phyloP scores from a whole-genome alignment of 495 filamentous ascomycete species.

The Penicillium pancosmium region DNA sequence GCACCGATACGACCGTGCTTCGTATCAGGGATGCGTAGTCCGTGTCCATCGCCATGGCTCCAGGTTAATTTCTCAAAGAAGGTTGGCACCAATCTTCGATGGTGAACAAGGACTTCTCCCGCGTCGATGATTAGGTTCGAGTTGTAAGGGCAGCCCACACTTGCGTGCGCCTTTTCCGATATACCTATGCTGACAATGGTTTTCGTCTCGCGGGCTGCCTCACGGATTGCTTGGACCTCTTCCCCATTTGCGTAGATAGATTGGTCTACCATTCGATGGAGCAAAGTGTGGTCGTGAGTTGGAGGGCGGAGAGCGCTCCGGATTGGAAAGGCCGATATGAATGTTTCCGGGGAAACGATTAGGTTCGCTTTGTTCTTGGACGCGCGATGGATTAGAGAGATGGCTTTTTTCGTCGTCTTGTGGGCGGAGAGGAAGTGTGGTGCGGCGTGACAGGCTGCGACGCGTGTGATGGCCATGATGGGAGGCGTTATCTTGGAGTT shows the following conservation, averaged over 20 bases:
- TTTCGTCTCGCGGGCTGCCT: conserved; percentile 11
- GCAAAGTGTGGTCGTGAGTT: conserved; percentile 35
- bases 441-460: neutral
- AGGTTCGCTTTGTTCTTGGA: conserved; percentile 45
- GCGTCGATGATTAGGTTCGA: conserved; percentile 36
- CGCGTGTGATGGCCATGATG: neutral
- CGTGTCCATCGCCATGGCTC: conserved; percentile 37
- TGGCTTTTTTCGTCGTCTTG: conserved; percentile 27
- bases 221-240: conserved; percentile 32
- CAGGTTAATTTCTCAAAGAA: conserved; percentile 43
- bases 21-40: conserved; percentile 29
- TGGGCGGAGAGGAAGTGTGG: neutral
- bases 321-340: conserved; percentile 39
- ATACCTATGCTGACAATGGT: conserved; percentile 29
- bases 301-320: conserved; percentile 37
- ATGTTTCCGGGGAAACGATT: conserved; percentile 52
- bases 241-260: conserved; percentile 37
- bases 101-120: conserved; percentile 35
- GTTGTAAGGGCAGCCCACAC: conserved; percentile 38
- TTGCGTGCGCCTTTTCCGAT: conserved; percentile 10
- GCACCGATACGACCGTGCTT: conserved; percentile 28
- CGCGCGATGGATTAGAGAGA: conserved; percentile 41
- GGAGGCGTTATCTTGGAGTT: neutral
- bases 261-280: conserved; percentile 28
- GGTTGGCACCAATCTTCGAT: conserved; percentile 42